Evolutionary conservation across 805 yeast species (phyloP).

Genomic region (Metschnikowia arizonensis): DNA sequence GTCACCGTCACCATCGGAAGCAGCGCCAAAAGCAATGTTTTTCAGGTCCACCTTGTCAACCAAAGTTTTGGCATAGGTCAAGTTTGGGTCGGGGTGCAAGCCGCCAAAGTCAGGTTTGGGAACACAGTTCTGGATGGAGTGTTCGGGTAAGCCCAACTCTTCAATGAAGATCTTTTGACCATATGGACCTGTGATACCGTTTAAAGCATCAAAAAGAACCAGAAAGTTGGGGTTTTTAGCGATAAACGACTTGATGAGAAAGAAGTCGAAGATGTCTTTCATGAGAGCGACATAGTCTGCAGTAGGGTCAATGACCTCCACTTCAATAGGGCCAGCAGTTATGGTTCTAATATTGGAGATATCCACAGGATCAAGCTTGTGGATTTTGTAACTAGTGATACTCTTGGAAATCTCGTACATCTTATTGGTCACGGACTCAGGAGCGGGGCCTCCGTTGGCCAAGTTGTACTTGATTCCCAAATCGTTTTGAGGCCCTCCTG

Average conservation of each 20-base stretch:
- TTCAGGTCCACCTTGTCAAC: slow-evolving; percentile 83
- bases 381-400: slow-evolving; percentile 57
- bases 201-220: slow-evolving; percentile 82
- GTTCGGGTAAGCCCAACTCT: slow-evolving; percentile 71
- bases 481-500: slow-evolving; percentile 92
- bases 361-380: slow-evolving; percentile 63
- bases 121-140: slow-evolving; percentile 69
- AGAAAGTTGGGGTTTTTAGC: slow-evolving; percentile 51
- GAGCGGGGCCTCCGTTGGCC: slow-evolving; percentile 97
- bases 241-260: slow-evolving; percentile 69
- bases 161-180: slow-evolving; percentile 80
- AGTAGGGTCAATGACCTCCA: slow-evolving; percentile 83
- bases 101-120: slow-evolving; percentile 96
- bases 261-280: slow-evolving; percentile 84
- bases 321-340: slow-evolving; percentile 51
- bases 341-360: slow-evolving; percentile 54
- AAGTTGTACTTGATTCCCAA: slow-evolving; percentile 94
- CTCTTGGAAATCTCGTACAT: slow-evolving; percentile 67
- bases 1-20: slow-evolving; percentile 99
- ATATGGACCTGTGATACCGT: slow-evolving; percentile 97
- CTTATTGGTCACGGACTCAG: slow-evolving; percentile 86
- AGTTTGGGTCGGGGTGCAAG: slow-evolving; percentile 94
- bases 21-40: slow-evolving; percentile 90
- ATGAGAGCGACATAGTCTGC: slow-evolving; percentile 72
- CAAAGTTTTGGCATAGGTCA: slow-evolving; percentile 86